Base-by-base conservation (phyloP, 2,329 filamentous ascomycete species). In the Cercospora sojina region DNA sequence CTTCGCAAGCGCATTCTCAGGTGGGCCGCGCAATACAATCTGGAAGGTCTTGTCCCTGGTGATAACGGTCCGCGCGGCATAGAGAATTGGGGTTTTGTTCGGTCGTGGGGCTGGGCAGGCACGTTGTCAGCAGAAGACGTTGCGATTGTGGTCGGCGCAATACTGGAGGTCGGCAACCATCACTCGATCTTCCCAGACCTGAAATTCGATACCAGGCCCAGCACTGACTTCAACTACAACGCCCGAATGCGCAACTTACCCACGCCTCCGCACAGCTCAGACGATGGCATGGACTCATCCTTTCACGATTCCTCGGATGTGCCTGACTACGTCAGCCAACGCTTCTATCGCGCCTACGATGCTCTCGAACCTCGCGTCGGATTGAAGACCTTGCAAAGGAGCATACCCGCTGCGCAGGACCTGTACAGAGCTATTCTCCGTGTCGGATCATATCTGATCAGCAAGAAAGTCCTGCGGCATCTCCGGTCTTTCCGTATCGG, bases 51-150 rank as follows among this genome's bases (percentile, higher is more conserved):
- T 74, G 93, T 99, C 0, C 94, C 94, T 1, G 87, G 90, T 4
- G 88, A 87, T 70, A 86, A 88, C 61, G 89, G 85, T 18, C 69
- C 67, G 5, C 88, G 90, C 23, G 87, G 88, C 56, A 94, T 94
- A 75, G 93, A 97, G 77, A 93, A 93, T 10, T 98, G 94, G 94
- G 94, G 95, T 0, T 99, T 98, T 76, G 94, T 98, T 18, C 87
- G 93, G 66, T 96, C 92, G 76, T 99, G 95, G 95, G 95, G 95
- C 10, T 99, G 93, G 93, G 91, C 93, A 77, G 94, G 93, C 0
- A 97, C 94, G 59, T 83, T 98, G 27, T 96, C 91, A 68, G 95
- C 95, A 5, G 91, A 94, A 58, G 95, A 99, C 77, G 92, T 97
- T 0, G 92, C 92, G n/a, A 91, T 97, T 16, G 89, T 98, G 31